These are phyloP conservation scores for Alliaria petiolata DNA, from an alignment of 345 rosid species.

Conservation along the genomic window DNA sequence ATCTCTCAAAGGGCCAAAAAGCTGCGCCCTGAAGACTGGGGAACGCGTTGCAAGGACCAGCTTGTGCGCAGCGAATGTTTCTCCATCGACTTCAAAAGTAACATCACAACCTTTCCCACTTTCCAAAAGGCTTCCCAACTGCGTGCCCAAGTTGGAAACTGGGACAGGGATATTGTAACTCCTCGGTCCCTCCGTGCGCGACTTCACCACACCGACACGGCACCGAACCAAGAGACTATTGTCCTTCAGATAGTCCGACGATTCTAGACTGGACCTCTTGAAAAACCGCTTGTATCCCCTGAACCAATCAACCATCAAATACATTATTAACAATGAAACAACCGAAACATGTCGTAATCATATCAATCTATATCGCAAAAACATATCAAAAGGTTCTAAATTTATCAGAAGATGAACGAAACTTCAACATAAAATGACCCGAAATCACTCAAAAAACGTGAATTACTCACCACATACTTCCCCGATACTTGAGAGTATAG, in stretches of 20 bases:
- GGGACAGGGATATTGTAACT: constrained; percentile 52
- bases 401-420: background rate
- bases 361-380: background rate
- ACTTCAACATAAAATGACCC: background rate
- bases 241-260: constrained; percentile 69
- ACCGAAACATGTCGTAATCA: no score
- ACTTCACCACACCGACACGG: constrained; percentile 75
- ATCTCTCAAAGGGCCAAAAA: constrained; percentile 68
- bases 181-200: constrained; percentile 63
- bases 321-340: background rate
- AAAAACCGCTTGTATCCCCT: constrained; percentile 92
- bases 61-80: constrained; percentile 61
- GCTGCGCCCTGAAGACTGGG: constrained; percentile 78
- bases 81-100: constrained; percentile 57
- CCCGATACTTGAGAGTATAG: constrained; percentile 66
- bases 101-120: constrained; percentile 60
- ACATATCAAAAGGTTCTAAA: background rate
- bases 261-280: constrained; percentile 55
- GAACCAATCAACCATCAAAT: constrained; percentile 29
- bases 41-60: constrained; percentile 70
- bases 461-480: constrained; percentile 75
- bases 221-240: constrained; percentile 62
- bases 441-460: background rate
- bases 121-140: constrained; percentile 56
- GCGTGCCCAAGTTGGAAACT: constrained; percentile 50